phyloP scores from a whole-genome alignment of 2,329 filamentous ascomycete genomes.

The Tolypocladium ovalisporum region DNA sequence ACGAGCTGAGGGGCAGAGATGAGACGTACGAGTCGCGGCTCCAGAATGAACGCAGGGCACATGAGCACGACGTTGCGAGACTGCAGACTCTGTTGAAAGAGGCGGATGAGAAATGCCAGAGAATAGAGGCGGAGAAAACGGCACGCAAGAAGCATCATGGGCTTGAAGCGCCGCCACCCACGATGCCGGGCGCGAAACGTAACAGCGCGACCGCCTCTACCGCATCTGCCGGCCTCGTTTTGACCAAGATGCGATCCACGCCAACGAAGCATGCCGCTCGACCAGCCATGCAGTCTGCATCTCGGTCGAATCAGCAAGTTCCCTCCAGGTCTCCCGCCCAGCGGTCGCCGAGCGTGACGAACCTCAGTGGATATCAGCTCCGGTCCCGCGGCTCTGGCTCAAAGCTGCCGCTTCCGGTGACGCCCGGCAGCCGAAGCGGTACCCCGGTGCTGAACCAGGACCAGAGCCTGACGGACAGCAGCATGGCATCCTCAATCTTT shows the following conservation, averaged over 20 bases:
- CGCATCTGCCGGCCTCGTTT: conserved; percentile 6
- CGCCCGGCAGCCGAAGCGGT: conserved; percentile 20
- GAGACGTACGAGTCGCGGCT: conserved; percentile 27
- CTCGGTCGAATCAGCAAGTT: neutral
- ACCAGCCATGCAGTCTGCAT: neutral
- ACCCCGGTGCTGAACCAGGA: conserved; percentile 24
- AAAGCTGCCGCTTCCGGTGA: conserved; percentile 26
- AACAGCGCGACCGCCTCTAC: neutral
- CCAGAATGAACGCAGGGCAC: conserved; percentile 21
- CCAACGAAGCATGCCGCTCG: conserved; percentile 11
- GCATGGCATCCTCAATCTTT: conserved; percentile 30
- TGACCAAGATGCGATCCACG: conserved; percentile 12
- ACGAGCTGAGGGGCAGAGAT: conserved; percentile 25
- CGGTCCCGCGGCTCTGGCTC: conserved; percentile 25
- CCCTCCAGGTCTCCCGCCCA: conserved; percentile 1
- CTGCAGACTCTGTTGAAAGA: conserved; percentile 24
- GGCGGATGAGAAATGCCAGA: conserved; percentile 19
- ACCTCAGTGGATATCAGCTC: conserved; percentile 15
- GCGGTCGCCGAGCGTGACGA: conserved; percentile 15
- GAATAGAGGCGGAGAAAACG: conserved; percentile 16
- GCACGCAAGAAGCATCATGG: conserved; percentile 9
- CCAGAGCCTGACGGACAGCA: conserved; percentile 29
- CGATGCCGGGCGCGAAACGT: conserved; percentile 1
- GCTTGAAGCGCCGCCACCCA: conserved; percentile 7
- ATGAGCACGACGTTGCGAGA: conserved; percentile 19